A percentile compares a stretch with the other conserved stretches of the same genome.
Conservation (phyloP, 2,329 filamentous ascomycete genomes). For the Hypoxylon sp. region DNA sequence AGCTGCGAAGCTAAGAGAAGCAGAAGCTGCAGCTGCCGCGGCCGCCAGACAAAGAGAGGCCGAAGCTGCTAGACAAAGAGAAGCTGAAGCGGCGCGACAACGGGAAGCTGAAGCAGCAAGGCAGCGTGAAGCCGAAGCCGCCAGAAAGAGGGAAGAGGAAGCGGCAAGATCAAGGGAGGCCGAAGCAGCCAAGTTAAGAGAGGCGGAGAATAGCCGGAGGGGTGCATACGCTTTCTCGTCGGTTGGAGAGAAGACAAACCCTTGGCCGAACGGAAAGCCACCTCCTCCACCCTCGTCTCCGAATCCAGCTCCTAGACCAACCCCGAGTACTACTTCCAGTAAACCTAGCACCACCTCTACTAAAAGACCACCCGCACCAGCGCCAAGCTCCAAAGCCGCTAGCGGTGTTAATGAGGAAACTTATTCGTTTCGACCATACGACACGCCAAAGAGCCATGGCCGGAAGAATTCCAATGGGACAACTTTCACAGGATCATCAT, state of each 20-base stretch:
- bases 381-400: conserved; percentile 68
- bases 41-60: conserved; percentile 26
- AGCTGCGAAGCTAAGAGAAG: conserved; percentile 30
- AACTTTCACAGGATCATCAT: conserved; percentile 86
- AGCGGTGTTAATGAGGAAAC: conserved; percentile 74
- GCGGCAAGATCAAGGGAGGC: conserved; percentile 60
- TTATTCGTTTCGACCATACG: conserved; percentile 84
- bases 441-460: conserved; percentile 72
- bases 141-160: conserved; percentile 54
- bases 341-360: conserved; percentile 38
- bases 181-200: conserved; percentile 54
- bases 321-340: conserved; percentile 46
- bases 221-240: conserved; percentile 75
- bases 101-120: conserved; percentile 44
- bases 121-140: conserved; percentile 49
- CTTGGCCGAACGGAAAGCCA: conserved; percentile 76
- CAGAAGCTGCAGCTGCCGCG: conserved; percentile 30
- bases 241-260: conserved; percentile 78
- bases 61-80: conserved; percentile 21
- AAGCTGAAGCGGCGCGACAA: conserved; percentile 55
- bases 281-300: conserved; percentile 55
- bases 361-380: conserved; percentile 56
- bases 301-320: conserved; percentile 44
- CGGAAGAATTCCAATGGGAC: conserved; percentile 78
- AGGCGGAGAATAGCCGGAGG: conserved; percentile 47